Conservation (phyloP, 176 grass and related monocot genomes). For the Triticum dicoccoides region DNA sequence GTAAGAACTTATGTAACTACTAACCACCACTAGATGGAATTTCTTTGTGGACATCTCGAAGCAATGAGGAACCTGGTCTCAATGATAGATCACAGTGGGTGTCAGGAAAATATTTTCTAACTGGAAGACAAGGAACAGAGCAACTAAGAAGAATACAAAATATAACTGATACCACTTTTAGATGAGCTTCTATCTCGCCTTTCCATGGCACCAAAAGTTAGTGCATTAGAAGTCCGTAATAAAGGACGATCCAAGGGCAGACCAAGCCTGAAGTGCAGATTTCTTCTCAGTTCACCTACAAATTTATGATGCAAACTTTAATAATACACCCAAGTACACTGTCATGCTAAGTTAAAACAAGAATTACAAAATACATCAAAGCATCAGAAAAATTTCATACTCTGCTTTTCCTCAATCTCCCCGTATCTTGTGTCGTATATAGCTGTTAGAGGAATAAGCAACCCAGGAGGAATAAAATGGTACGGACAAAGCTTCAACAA, state of each 20-base stretch:
- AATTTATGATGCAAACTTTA: neutral
- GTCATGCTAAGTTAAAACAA: neutral
- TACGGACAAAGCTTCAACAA: constrained; percentile 63
- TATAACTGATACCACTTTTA: constrained; percentile 37
- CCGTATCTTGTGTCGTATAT: constrained; percentile 92
- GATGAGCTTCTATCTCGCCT: constrained; percentile 25
- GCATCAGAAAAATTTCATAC: constrained; percentile 33
- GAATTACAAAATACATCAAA: neutral
- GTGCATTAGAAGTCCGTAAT: constrained; percentile 70
- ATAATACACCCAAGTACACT: neutral
- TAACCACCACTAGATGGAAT: constrained; percentile 83
- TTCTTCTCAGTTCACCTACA: constrained; percentile 78
- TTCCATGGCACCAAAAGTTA: constrained; percentile 47
- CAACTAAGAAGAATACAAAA: neutral
- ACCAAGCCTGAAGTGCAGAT: constrained; percentile 73
- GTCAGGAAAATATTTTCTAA: constrained; percentile 20
- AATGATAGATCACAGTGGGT: neutral
- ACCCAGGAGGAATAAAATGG: constrained; percentile 75
- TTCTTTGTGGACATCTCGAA: constrained; percentile 76
- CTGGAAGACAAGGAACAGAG: neutral
- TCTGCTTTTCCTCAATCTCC: constrained; percentile 93
- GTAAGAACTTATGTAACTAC: constrained; percentile 28
- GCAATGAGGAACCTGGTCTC: constrained; percentile 54
- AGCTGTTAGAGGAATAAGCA: constrained; percentile 76
- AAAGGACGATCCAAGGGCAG: constrained; percentile 89